Evolutionary conservation across 306 rosid species (phyloP), one percentile per base, ranked within the genome.

Genomic region (Prunus kanzakura): DNA sequence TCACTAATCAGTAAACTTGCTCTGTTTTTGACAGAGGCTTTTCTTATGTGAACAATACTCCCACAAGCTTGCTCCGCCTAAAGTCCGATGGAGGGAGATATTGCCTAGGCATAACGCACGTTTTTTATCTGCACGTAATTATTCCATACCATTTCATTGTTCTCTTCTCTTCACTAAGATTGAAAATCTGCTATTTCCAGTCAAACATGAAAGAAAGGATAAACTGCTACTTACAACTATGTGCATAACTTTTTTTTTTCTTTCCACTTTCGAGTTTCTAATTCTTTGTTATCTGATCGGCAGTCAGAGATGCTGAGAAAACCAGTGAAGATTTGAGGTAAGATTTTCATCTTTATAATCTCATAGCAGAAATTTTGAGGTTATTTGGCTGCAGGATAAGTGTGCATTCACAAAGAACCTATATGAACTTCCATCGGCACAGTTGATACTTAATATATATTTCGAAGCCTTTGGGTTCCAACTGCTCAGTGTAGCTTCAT

Each of bases 41-140:
- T 67, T 81, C 46, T 72, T 86, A 8, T 90, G 91, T 61, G 86
- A 88, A 78, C 93, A 89, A 82, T 95, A 86, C 76, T 80, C 87
- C 73, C 86, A 86, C 79, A 88, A 85, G 51, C 78, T 90, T 74
- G 92, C 89, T 12, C 90, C 89, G 19, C 66, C 86, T 62, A 80
- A 77, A 63, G 72, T 87, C 69, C 79, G 74, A 76, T 87, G 90
- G 96, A 83, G 76, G 50, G 91, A 90, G 79, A 89, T 66, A 61
- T 27, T 83, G 55, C 91, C 91, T 29, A 86, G 87, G 79, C 78
- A 84, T 77, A 84, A 87, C 75, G 76, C 91, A 0, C 78, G 87
- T 45, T 95, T 90, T 54, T 75, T 88, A 52, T 84, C 89, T 11
- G 54, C 91, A 35, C 67, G 93, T 92, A 84, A 83, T 77, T n/a